A percentile compares a stretch with the other conserved stretches of the same genome.
phyloP scores from a whole-genome alignment of 768 basidiomycete species.

The Cyathus striatus region DNA sequence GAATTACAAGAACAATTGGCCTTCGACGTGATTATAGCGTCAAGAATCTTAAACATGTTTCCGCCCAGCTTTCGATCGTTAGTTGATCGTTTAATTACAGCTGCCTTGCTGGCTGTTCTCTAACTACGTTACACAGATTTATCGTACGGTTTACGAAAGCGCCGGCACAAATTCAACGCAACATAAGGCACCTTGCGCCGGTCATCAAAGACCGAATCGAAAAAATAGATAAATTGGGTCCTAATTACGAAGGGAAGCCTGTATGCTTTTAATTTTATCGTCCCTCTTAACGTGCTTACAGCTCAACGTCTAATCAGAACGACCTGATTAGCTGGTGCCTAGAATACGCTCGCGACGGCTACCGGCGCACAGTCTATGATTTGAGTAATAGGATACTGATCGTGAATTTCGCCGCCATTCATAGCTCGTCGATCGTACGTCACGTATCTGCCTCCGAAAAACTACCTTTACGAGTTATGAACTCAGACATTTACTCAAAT shows the following conservation, averaged over 20 bases:
- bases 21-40: constrained; percentile 10
- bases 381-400: constrained; percentile 22
- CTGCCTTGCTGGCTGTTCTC: too few relatives aligned
- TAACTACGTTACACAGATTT: too few relatives aligned
- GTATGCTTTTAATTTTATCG: constrained; percentile 11
- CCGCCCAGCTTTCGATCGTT: constrained; percentile 15
- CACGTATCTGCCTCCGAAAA: neutral
- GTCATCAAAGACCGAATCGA: constrained; percentile 24
- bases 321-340: constrained; percentile 44
- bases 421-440: constrained; percentile 30
- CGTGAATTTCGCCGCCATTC: constrained; percentile 34
- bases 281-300: neutral
- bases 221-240: constrained; percentile 20
- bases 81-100: constrained; percentile 3
- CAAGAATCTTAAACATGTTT: constrained; percentile 13
- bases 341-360: constrained; percentile 24
- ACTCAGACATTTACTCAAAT: constrained; percentile 20
- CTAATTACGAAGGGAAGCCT: constrained; percentile 24
- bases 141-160: too few relatives aligned
- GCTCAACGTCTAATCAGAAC: constrained; percentile 24
- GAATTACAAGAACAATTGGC: constrained; percentile 16
- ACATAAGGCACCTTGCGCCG: constrained; percentile 20
- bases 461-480: neutral
- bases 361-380: constrained; percentile 22
- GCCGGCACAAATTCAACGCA: too few relatives aligned